Conservation (phyloP, 306 rosid genomes). For the Sicyos baderoa region DNA sequence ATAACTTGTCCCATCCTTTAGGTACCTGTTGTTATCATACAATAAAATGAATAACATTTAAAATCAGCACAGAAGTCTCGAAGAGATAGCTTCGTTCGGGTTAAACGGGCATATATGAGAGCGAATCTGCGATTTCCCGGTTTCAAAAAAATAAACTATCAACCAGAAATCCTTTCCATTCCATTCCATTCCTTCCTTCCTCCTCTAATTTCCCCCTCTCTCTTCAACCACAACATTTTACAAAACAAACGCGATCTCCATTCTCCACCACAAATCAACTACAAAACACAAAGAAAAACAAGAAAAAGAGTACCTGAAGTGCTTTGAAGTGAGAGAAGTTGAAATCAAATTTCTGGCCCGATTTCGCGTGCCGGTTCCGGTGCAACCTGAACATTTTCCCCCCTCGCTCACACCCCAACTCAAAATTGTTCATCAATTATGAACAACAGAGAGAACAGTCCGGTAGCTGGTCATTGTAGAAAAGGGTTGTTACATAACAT, state of each 20-base stretch:
- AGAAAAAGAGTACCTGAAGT: conserved; percentile 25
- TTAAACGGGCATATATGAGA: too few relatives aligned
- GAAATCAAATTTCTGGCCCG: conserved; percentile 42
- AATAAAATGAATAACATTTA: background rate
- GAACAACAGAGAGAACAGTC: conserved; percentile 45
- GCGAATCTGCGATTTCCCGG: too few relatives aligned
- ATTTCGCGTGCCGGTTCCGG: conserved; percentile 44
- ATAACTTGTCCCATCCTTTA: conserved; percentile 45
- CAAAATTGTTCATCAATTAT: conserved; percentile 27
- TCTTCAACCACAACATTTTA: background rate
- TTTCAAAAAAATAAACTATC: too few relatives aligned
- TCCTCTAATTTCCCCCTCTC: background rate
- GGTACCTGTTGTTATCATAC: conserved; percentile 31
- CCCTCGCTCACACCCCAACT: background rate
- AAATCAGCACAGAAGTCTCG: background rate
- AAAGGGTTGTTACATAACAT: conserved; percentile 42
- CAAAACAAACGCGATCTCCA: background rate
- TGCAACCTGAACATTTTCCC: conserved; percentile 64
- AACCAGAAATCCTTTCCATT: background rate
- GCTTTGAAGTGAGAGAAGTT: conserved; percentile 32
- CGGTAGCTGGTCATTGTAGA: conserved; percentile 70
- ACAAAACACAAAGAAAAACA: background rate
- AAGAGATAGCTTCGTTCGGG: too few relatives aligned
- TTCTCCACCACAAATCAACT: background rate
- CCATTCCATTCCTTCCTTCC: background rate